A percentile compares a stretch with the other conserved stretches of the same genome.
These are phyloP conservation scores for Psilocybe cyanescens DNA, from an alignment of 768 basidiomycete genomes.

Conservation along the genomic window DNA sequence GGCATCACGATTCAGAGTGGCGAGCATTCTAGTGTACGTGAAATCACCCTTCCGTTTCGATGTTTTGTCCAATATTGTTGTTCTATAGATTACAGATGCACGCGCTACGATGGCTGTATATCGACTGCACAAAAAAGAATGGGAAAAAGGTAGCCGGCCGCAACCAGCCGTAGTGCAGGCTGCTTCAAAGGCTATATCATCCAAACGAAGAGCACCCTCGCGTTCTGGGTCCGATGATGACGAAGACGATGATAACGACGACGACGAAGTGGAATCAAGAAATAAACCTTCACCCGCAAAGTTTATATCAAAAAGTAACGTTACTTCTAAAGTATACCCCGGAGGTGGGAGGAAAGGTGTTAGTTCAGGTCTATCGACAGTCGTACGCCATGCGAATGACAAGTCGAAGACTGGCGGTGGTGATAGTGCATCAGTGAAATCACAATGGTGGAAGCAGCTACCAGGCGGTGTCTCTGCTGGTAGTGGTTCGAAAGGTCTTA, in stretches of 20 bases:
- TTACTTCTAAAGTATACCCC: constrained; percentile 31
- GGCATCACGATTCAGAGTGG: constrained; percentile 82
- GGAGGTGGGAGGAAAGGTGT: constrained; percentile 65
- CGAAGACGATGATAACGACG: not conserved
- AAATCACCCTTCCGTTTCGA: not conserved
- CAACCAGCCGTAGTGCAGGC: not conserved
- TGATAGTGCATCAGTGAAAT: constrained; percentile 20
- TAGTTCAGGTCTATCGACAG: constrained; percentile 62
- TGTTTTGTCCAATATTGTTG: not conserved
- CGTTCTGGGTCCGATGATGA: constrained; percentile 10
- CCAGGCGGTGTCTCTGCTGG: constrained; percentile 20
- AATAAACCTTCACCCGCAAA: constrained; percentile 16
- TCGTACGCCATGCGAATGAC: constrained; percentile 34
- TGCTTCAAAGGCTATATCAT: constrained; percentile 1
- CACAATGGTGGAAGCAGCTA: constrained; percentile 53
- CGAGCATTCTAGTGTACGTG: constrained; percentile 87
- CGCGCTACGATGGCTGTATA: constrained; percentile 96
- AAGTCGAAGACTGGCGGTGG: constrained; percentile 9
- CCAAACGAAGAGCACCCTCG: constrained; percentile 16
- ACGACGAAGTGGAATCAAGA: constrained; percentile 19
- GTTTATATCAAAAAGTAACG: constrained; percentile 9
- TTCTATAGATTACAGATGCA: constrained; percentile 81
- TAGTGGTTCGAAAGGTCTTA: constrained; percentile 24
- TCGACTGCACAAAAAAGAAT: constrained; percentile 77
- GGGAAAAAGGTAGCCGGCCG: constrained; percentile 66